Evolutionary conservation across 371 early-diverging fungal species (phyloP).

Genomic region (Lichtheimia corymbifera): DNA sequence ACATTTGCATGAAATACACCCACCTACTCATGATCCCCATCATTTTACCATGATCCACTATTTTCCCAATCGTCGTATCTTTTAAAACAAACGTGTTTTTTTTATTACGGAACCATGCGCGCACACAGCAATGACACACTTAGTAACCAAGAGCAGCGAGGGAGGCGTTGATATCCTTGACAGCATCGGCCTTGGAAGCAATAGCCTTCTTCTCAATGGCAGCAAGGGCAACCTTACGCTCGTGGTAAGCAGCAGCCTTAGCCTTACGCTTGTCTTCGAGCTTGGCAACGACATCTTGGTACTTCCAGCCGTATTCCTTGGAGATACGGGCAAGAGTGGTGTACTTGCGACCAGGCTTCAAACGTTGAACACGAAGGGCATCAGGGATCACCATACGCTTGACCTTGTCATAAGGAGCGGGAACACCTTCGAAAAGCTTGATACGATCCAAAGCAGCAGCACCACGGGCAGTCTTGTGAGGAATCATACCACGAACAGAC

Average conservation of each 20-base stretch:
- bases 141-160: constrained; percentile 42
- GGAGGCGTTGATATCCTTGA: constrained; percentile 45
- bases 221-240: constrained; percentile 68
- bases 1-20: too few species aligned
- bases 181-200: constrained; percentile 38
- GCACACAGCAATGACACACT: constrained; percentile 1
- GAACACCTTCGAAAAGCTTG: constrained; percentile 98
- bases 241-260: constrained; percentile 87
- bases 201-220: constrained; percentile 45
- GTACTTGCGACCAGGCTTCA: constrained; percentile 97
- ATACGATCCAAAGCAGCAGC: constrained; percentile 95
- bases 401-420: constrained; percentile 93
- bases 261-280: constrained; percentile 97
- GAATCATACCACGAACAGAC: constrained; percentile 98
- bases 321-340: constrained; percentile 92
- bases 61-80: too few species aligned
- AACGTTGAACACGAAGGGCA: constrained; percentile 94
- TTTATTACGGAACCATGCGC: too few species aligned
- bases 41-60: too few species aligned
- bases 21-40: too few species aligned
- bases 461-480: constrained; percentile 98
- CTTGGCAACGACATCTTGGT: constrained; percentile 91
- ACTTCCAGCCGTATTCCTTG: constrained; percentile 99
- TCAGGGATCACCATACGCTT: constrained; percentile 97
- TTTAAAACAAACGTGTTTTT: too few species aligned